phyloP scores from a whole-genome alignment of 768 basidiomycete species.

The Russula sp. region DNA sequence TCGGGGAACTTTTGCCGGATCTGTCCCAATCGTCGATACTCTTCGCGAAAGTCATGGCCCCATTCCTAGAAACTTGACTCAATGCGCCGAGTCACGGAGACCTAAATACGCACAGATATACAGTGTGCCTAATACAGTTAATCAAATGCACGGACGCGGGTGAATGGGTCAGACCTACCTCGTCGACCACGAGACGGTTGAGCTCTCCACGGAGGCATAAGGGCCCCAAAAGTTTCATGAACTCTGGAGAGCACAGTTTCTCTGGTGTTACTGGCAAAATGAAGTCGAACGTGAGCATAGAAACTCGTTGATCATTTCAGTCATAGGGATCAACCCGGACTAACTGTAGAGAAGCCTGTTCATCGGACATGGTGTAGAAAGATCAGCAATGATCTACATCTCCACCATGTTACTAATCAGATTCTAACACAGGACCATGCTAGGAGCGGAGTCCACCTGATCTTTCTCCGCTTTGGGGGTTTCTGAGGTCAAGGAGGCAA shows the following conservation, averaged over 20 bases:
- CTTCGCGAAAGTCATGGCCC: slow-evolving; percentile 74
- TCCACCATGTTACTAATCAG: neutral
- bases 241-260: slow-evolving; percentile 49
- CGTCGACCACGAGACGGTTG: slow-evolving; percentile 73
- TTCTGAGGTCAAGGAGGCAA: slow-evolving; percentile 61
- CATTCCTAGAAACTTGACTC: slow-evolving; percentile 52
- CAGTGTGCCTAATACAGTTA: slow-evolving; percentile 56
- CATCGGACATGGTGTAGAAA: slow-evolving; percentile 49
- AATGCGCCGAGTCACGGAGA: neutral
- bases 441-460: slow-evolving; percentile 34
- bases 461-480: slow-evolving; percentile 46
- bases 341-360: slow-evolving; percentile 67
- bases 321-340: slow-evolving; percentile 21
- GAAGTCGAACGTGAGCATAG: neutral
- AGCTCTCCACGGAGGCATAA: slow-evolving; percentile 51
- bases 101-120: slow-evolving; percentile 51
- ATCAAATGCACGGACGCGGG: slow-evolving; percentile 2
- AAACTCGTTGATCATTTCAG: neutral
- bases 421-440: neutral
- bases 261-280: slow-evolving; percentile 62
- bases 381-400: slow-evolving; percentile 51
- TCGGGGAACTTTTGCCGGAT: slow-evolving; percentile 60
- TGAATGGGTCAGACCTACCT: slow-evolving; percentile 37
- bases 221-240: slow-evolving; percentile 41
- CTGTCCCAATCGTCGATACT: slow-evolving; percentile 63